Evolutionary conservation across 2,329 filamentous ascomycete genomes (phyloP).

Genomic region (Parastagonospora avenae): DNA sequence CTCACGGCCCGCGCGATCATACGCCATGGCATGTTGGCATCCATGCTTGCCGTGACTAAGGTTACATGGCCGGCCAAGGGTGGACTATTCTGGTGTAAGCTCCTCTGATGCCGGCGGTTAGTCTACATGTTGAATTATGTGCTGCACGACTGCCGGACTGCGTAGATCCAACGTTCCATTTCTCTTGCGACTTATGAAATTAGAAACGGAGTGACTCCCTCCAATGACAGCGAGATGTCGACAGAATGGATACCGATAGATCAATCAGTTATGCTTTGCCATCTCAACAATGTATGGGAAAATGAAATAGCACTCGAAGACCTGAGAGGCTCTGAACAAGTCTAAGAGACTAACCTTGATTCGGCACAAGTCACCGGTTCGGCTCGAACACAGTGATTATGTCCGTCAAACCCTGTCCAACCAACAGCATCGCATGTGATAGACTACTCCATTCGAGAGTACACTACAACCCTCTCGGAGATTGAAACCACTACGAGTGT

Average conservation of each 20-base stretch:
- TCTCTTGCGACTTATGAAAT: no score
- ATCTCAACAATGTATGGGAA: not conserved
- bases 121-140: not conserved
- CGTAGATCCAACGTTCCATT: not conserved
- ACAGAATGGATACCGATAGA: no score
- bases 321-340: not conserved
- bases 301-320: not conserved
- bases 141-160: not conserved
- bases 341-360: slow-evolving; percentile 26
- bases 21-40: slow-evolving; percentile 16
- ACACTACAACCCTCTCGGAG: slow-evolving; percentile 3
- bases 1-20: slow-evolving; percentile 21
- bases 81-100: slow-evolving; percentile 5
- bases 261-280: no score
- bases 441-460: slow-evolving; percentile 7
- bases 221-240: no score
- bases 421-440: slow-evolving; percentile 36
- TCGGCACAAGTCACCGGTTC: slow-evolving; percentile 37
- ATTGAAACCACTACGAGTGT: slow-evolving; percentile 3
- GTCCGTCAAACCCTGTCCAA: slow-evolving; percentile 21
- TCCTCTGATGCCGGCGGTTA: slow-evolving; percentile 7
- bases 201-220: no score
- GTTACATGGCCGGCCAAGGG: slow-evolving; percentile 11
- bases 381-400: slow-evolving; percentile 28
- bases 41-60: slow-evolving; percentile 6